Evolutionary conservation across 129 eudicot species (phyloP).

Genomic region (Cynara cardunculus): DNA sequence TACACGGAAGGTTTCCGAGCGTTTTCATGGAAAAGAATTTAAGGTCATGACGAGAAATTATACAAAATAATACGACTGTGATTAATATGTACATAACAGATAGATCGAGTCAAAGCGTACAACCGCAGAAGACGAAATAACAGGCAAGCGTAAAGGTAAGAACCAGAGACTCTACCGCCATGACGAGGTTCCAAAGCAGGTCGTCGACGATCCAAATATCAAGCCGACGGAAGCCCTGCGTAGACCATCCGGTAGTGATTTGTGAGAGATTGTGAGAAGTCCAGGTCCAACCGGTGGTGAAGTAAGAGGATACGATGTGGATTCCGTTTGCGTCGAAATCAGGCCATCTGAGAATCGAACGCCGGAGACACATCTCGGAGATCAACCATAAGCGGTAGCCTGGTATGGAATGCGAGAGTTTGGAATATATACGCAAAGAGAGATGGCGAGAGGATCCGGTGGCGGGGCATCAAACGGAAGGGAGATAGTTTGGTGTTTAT

Average conservation of each 20-base stretch:
- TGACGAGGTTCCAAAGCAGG: conserved; percentile 53
- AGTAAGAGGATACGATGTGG: conserved; percentile 27
- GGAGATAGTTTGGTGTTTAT: no score
- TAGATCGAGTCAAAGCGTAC: conserved; percentile 46
- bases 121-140: conserved; percentile 75
- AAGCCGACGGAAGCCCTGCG: conserved; percentile 34
- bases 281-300: conserved; percentile 33
- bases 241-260: conserved; percentile 31
- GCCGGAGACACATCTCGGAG: conserved; percentile 29
- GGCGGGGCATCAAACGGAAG: no score
- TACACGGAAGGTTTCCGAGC: neutral
- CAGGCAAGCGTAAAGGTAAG: conserved; percentile 56
- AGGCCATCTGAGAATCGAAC: conserved; percentile 45
- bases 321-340: conserved; percentile 29
- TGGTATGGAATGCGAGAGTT: neutral
- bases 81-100: neutral
- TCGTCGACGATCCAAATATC: conserved; percentile 57
- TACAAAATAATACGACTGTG: neutral
- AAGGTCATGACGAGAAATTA: neutral
- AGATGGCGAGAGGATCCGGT: neutral
- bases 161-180: conserved; percentile 53
- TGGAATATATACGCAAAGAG: neutral
- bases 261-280: conserved; percentile 33
- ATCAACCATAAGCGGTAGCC: conserved; percentile 1
- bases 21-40: neutral